These are phyloP conservation scores for Phytopythium helicoides DNA, from an alignment of 352 stramenopile species.

Conservation along the genomic window DNA sequence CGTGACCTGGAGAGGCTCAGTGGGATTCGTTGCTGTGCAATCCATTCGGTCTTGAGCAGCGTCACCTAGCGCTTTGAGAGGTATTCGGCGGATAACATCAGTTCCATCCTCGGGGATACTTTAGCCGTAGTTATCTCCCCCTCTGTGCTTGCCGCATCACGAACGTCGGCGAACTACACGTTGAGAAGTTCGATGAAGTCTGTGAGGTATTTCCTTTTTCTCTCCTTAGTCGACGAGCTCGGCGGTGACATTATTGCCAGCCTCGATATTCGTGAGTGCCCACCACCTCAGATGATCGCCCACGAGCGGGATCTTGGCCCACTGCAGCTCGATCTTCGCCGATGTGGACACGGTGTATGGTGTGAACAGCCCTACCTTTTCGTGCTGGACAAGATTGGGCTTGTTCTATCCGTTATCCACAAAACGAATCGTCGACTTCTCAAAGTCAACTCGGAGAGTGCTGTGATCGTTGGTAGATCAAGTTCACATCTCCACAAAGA, in stretches of 20 bases:
- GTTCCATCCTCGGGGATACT: neutral
- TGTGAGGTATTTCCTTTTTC: neutral
- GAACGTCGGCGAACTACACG: neutral
- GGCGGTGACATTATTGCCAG: slow-evolving; percentile 1
- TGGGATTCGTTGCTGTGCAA: no score
- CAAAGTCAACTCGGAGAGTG: neutral
- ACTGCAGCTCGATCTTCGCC: neutral
- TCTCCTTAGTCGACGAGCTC: no score
- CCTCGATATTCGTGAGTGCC: neutral
- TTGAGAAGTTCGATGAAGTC: slow-evolving; percentile 2
- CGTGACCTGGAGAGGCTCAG: no score
- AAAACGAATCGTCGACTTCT: neutral
- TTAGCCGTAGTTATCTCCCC: neutral
- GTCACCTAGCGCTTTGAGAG: no score
- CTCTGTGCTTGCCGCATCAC: neutral
- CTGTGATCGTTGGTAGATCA: slow-evolving; percentile 1
- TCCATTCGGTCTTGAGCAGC: no score
- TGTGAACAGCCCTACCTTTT: slow-evolving; percentile 3
- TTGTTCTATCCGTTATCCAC: slow-evolving; percentile 5
- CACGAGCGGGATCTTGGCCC: slow-evolving; percentile 3
- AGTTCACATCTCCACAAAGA: neutral
- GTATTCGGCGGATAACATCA: neutral
- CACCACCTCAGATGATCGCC: neutral
- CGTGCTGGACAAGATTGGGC: no score
- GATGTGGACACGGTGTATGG: slow-evolving; percentile 2